These are phyloP conservation scores for Amanita muscaria DNA, from an alignment of 768 basidiomycete genomes.

Conservation along the genomic window DNA sequence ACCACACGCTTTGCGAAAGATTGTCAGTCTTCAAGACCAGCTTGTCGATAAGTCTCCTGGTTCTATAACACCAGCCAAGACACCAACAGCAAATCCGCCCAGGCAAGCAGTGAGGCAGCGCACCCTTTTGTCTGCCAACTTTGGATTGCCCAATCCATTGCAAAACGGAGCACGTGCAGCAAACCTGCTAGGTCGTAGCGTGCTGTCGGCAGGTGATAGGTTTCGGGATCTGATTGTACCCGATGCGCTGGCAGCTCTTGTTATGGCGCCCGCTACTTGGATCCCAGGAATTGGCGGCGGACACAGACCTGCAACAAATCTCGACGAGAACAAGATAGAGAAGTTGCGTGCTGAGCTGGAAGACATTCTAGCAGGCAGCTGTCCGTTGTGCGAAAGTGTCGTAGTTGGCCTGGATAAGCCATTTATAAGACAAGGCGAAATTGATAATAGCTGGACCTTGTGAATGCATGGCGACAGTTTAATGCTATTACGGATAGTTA, in stretches of 20 bases:
- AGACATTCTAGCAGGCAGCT: slow-evolving; percentile 78
- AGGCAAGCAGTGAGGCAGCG: slow-evolving; percentile 47
- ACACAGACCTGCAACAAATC: slow-evolving; percentile 33
- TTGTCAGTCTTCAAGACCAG: slow-evolving; percentile 79
- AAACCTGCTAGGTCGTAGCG: slow-evolving; percentile 63
- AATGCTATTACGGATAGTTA: slow-evolving; percentile 11
- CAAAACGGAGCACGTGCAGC: slow-evolving; percentile 60
- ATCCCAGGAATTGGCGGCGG: slow-evolving; percentile 60
- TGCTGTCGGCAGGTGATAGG: slow-evolving; percentile 83
- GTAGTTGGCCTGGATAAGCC: slow-evolving; percentile 80
- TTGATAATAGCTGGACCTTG: slow-evolving; percentile 69
- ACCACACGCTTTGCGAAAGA: slow-evolving; percentile 70
- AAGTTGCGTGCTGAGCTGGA: slow-evolving; percentile 80
- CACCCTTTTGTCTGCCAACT: slow-evolving; percentile 69
- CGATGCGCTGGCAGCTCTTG: slow-evolving; percentile 80
- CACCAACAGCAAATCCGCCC: slow-evolving; percentile 21
- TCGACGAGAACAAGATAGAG: slow-evolving; percentile 55
- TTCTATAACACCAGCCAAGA: slow-evolving; percentile 19
- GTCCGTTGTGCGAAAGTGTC: slow-evolving; percentile 90
- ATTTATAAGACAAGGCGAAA: slow-evolving; percentile 74
- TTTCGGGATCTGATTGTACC: slow-evolving; percentile 90
- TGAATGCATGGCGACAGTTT: slow-evolving; percentile 23
- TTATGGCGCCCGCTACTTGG: slow-evolving; percentile 66
- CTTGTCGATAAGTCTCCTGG: slow-evolving; percentile 48
- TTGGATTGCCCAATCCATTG: slow-evolving; percentile 43